These are phyloP conservation scores for Phialophora macrospora DNA, from an alignment of 2,329 filamentous ascomycete genomes.

Conservation along the genomic window DNA sequence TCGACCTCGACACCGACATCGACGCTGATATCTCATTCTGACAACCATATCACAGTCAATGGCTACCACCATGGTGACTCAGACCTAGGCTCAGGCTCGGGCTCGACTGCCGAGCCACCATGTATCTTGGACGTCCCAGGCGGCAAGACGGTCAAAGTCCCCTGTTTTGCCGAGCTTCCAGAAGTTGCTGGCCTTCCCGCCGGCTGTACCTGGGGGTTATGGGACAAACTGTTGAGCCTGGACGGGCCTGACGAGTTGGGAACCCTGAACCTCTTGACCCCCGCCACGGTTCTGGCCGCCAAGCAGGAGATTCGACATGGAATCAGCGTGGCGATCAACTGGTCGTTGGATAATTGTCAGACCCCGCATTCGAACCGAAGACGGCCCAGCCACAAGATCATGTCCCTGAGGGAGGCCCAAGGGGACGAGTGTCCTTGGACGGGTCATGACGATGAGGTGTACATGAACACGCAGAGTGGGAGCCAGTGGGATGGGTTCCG, in stretches of 20 bases:
- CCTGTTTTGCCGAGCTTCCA: conserved; percentile 55
- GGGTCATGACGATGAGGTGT: conserved; percentile 52
- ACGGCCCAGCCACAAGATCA: conserved; percentile 60
- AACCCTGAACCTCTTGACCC: conserved; percentile 62
- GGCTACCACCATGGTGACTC: neutral
- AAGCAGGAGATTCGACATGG: conserved; percentile 60
- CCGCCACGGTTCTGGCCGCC: conserved; percentile 56
- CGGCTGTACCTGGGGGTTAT: conserved; percentile 65
- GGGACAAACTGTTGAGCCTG: conserved; percentile 46
- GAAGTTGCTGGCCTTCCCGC: conserved; percentile 58
- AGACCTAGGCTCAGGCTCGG: neutral
- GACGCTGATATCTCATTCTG: neutral
- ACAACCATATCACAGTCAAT: neutral
- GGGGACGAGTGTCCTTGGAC: conserved; percentile 35
- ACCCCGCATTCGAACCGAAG: conserved; percentile 57
- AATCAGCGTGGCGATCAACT: conserved; percentile 60
- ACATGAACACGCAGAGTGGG: conserved; percentile 55
- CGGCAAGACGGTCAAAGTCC: conserved; percentile 7
- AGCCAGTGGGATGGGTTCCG: conserved; percentile 58
- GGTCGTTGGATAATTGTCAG: conserved; percentile 59
- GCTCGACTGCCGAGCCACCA: neutral
- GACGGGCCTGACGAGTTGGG: conserved; percentile 54
- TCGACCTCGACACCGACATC: too few species aligned
- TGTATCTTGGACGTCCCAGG: neutral
- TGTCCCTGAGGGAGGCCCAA: conserved; percentile 42